Evolutionary conservation across 1,139 yeast species (phyloP).

Genomic region (Kodamaea sp.): DNA sequence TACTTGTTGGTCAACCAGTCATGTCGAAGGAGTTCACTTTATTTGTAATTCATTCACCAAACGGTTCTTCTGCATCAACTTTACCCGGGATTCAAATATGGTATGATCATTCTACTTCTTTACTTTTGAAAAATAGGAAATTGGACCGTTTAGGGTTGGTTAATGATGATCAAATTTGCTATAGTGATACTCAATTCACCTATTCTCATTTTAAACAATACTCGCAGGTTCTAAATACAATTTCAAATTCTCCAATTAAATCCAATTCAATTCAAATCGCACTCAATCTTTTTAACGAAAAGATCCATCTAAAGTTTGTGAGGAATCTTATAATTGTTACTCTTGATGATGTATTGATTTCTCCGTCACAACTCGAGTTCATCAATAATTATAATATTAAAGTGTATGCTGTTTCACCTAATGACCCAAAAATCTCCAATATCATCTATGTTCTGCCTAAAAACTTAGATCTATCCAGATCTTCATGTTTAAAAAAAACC

Average conservation of each 20-base stretch:
- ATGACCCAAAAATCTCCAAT: constrained; percentile 1
- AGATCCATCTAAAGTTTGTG: constrained; percentile 27
- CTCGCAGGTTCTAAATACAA: constrained; percentile 1
- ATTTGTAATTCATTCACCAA: constrained; percentile 51
- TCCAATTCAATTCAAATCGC: constrained; percentile 14
- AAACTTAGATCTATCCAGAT: constrained; percentile 4
- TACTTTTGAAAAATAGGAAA: constrained; percentile 50
- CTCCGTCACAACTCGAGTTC: constrained; percentile 8
- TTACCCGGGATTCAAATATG: constrained; percentile 16
- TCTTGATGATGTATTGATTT: constrained; percentile 21
- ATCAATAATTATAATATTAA: constrained; percentile 22
- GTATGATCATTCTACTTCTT: constrained; percentile 41
- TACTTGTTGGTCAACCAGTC: constrained; percentile 1
- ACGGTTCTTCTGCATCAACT: constrained; percentile 30
- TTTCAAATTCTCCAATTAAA: not conserved
- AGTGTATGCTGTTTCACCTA: constrained; percentile 18
- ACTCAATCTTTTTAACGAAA: constrained; percentile 27
- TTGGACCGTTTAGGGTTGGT: constrained; percentile 53
- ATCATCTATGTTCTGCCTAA: constrained; percentile 1
- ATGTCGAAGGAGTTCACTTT: constrained; percentile 35
- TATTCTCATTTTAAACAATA: constrained; percentile 19
- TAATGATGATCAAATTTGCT: constrained; percentile 18
- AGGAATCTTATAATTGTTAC: constrained; percentile 48
- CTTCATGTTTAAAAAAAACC: constrained; percentile 25
- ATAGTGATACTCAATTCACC: constrained; percentile 22